phyloP scores from a whole-genome alignment of 2,329 filamentous ascomycete species.

The Diaporthe eres region DNA sequence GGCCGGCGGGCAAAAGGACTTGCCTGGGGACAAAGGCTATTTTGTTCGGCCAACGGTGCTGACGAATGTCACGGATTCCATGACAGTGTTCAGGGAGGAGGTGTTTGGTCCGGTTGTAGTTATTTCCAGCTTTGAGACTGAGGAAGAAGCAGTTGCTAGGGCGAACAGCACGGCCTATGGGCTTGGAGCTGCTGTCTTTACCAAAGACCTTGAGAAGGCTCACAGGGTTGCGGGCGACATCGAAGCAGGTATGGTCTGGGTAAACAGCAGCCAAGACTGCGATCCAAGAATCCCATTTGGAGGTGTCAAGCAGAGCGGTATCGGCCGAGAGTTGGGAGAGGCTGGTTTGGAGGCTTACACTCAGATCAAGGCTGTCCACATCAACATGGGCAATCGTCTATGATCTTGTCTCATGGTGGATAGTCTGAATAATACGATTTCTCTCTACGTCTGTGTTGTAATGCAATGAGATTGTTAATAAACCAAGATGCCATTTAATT shows the following conservation, averaged over 20 bases:
- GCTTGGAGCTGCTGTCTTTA: slow-evolving; percentile 71
- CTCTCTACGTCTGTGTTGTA: neutral
- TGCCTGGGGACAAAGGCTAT: slow-evolving; percentile 65
- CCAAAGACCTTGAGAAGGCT: slow-evolving; percentile 63
- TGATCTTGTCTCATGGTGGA: neutral
- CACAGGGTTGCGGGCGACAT: slow-evolving; percentile 65
- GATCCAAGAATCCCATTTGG: slow-evolving; percentile 68
- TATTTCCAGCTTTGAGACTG: slow-evolving; percentile 52
- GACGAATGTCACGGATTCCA: slow-evolving; percentile 51
- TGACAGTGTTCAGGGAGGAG: slow-evolving; percentile 54
- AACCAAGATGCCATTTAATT: neutral
- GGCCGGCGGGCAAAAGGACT: slow-evolving; percentile 69
- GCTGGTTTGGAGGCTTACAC: slow-evolving; percentile 53
- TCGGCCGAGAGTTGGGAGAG: slow-evolving; percentile 55
- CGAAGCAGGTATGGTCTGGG: slow-evolving; percentile 68
- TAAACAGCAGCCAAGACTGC: slow-evolving; percentile 59
- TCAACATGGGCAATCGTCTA: slow-evolving; percentile 49
- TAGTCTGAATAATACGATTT: too few relatives aligned
- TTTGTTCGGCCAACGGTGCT: slow-evolving; percentile 54
- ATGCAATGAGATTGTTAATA: neutral
- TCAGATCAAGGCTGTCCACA: slow-evolving; percentile 54
- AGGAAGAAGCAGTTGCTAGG: slow-evolving; percentile 54
- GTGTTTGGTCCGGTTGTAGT: slow-evolving; percentile 55
- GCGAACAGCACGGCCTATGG: slow-evolving; percentile 67
- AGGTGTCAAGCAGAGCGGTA: slow-evolving; percentile 55